Evolutionary conservation across 164 flowering plant species (phyloP), one percentile per base, ranked within the genome.

Genomic region (Litsea cubeba): DNA sequence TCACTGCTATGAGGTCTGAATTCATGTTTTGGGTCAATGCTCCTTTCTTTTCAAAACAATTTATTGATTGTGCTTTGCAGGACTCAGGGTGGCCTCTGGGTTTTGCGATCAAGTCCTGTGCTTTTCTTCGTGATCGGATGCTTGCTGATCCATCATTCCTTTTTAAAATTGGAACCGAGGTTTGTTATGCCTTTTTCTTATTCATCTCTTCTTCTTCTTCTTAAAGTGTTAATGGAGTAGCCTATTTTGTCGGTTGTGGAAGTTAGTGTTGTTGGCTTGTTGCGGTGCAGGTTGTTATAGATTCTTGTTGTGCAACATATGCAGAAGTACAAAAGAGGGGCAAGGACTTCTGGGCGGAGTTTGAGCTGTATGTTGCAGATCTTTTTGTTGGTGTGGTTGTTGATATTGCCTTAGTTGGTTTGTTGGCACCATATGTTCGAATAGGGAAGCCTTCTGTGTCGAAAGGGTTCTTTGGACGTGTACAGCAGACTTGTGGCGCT

Each of bases 251-350:
- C 6, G 7, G 12, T 26, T 66, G 18, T 26, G 20, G 54, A 40
- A 8, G 71, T 50, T 70, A 22, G 25, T 26, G 50, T 70, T 70
- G 5, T 70, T 51, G 32, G n/a, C 69, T 72, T 70, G 64, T 60
- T 49, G 15, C 72, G 54, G 67, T 84, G 86, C 85, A 92, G 97
- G 79, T 91, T 71, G 91, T 92, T 51, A 95, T 95, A 72, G 97
- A 95, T 82, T 87, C 98, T 72, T 87, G 90, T 79, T 95, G 97
- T 85, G 98, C 98, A 66, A 95, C 98, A 51, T 86, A 89, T 83
- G 98, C 97, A 15, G 97, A 95, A 86, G 85, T 89, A 75, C 96
- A 91, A 71, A 92, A 92, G 76, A 86, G 98, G 73, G 98, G 97
- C 22, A 87, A 92, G 78, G 93, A 95, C 73, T 95, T 95, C 76